Conservation (phyloP, 345 rosid genomes). For the Stellera chamaejasme region DNA sequence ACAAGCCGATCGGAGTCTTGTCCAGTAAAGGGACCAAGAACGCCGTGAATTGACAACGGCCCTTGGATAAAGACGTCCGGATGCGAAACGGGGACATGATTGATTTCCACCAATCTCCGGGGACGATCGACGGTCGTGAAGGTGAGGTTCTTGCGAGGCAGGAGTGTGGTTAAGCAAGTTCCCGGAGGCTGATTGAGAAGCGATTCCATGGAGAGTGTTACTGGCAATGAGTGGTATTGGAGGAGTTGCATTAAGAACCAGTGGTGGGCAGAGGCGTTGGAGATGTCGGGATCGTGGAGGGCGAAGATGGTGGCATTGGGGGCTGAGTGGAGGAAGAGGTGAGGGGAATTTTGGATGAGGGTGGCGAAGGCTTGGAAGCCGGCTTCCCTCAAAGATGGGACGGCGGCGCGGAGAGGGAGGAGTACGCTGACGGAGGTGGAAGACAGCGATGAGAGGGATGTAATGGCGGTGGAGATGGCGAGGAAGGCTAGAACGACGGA, state of each 20-base stretch:
- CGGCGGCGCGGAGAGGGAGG: slow-evolving; percentile 41
- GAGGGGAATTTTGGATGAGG: slow-evolving; percentile 50
- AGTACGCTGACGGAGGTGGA: slow-evolving; percentile 15
- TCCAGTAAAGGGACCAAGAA: slow-evolving; percentile 47
- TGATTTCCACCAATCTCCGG: slow-evolving; percentile 41
- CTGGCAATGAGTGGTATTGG: slow-evolving; percentile 59
- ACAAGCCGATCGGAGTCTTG: slow-evolving; percentile 17
- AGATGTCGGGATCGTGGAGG: slow-evolving; percentile 49
- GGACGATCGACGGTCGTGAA: slow-evolving; percentile 29
- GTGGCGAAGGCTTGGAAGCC: slow-evolving; percentile 59
- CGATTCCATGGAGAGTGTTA: slow-evolving; percentile 39
- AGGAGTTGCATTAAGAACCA: slow-evolving; percentile 52
- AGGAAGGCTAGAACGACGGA: slow-evolving; percentile 56
- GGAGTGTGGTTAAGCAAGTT: slow-evolving; percentile 53
- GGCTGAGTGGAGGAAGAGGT: slow-evolving; percentile 46
- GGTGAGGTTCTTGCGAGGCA: slow-evolving; percentile 35
- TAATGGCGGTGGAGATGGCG: slow-evolving; percentile 53
- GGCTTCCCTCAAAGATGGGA: slow-evolving; percentile 40
- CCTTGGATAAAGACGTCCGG: slow-evolving; percentile 68
- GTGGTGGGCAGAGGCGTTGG: slow-evolving; percentile 38
- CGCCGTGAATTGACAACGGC: slow-evolving; percentile 57
- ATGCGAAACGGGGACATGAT: slow-evolving; percentile 42
- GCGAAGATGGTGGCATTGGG: slow-evolving; percentile 65
- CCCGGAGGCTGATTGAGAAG: slow-evolving; percentile 38
- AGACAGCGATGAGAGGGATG: slow-evolving; percentile 14